Conservation (phyloP, 1,139 yeast genomes). For the Oligophagozyma castellii region DNA sequence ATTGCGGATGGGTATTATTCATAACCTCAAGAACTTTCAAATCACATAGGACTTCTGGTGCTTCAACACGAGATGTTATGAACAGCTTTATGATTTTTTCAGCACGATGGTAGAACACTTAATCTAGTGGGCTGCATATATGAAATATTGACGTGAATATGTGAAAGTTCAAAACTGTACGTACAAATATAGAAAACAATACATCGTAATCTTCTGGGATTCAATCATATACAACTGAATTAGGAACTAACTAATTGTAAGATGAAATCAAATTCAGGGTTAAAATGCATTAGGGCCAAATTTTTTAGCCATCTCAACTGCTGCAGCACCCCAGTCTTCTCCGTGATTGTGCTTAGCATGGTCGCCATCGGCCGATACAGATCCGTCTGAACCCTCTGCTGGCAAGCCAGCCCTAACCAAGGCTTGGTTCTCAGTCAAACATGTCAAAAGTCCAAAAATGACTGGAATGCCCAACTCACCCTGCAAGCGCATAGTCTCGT, state of each 20-base stretch:
- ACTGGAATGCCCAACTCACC: conserved; percentile 62
- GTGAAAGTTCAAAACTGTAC: too few relatives aligned
- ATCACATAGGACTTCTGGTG: too few relatives aligned
- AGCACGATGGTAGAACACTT: too few relatives aligned
- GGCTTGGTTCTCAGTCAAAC: conserved; percentile 91
- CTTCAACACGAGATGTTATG: too few relatives aligned
- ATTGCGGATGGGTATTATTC: too few relatives aligned
- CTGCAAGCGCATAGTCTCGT: conserved; percentile 74
- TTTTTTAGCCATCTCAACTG: conserved; percentile 85
- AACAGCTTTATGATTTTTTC: too few relatives aligned
- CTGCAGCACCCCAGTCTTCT: conserved; percentile 97
- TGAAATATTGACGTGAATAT: too few relatives aligned
- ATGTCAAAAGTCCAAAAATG: conserved; percentile 85
- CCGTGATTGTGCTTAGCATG: conserved; percentile 81
- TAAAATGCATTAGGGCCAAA: conserved; percentile 19
- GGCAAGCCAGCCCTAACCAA: conserved; percentile 85
- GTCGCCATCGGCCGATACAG: too few relatives aligned
- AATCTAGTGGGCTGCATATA: too few relatives aligned
- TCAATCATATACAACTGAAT: neutral
- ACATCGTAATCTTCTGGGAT: conserved; percentile 1
- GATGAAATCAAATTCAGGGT: neutral
- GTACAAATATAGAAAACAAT: too few relatives aligned
- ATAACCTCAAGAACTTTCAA: too few relatives aligned
- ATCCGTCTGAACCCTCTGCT: too few relatives aligned
- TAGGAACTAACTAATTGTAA: neutral